Percentiles rank a stretch among this genome's conserved stretches.
phyloP scores from a whole-genome alignment of 2,329 filamentous ascomycete species.

The Corynespora cassiicola region DNA sequence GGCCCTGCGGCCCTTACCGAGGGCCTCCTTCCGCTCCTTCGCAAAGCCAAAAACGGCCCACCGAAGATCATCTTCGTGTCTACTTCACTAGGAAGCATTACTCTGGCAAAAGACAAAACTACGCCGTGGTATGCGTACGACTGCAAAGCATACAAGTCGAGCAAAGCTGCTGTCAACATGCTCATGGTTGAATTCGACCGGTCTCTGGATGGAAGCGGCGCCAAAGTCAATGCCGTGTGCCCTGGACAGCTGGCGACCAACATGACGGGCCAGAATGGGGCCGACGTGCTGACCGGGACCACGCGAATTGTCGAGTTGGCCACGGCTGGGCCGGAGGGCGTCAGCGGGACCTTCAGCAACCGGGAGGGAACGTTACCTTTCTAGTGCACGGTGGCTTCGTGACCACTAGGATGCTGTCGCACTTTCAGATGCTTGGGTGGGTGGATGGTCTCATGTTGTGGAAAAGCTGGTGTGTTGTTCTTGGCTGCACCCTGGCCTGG shows the following conservation, averaged over 20 bases:
- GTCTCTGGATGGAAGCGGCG: slow-evolving; percentile 35
- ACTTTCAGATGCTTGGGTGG: no score
- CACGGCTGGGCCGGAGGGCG: no score
- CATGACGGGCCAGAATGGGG: neutral
- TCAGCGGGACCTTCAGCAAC: no score
- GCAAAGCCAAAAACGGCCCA: slow-evolving; percentile 23
- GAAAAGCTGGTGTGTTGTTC: no score
- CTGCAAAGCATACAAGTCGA: slow-evolving; percentile 46
- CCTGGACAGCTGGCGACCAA: slow-evolving; percentile 46
- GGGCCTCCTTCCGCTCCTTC: slow-evolving; percentile 29
- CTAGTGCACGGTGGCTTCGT: no score
- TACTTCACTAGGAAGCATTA: slow-evolving; percentile 28
- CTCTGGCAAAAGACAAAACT: slow-evolving; percentile 6
- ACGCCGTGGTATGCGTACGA: slow-evolving; percentile 32
- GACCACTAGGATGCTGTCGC: no score
- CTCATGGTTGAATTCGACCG: slow-evolving; percentile 40
- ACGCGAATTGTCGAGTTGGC: slow-evolving; percentile 2
- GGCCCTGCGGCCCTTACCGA: slow-evolving; percentile 34
- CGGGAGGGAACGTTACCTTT: no score
- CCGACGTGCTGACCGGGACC: neutral
- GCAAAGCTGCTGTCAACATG: slow-evolving; percentile 55
- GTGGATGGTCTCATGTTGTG: no score
- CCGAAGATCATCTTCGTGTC: slow-evolving; percentile 34
- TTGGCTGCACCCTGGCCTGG: no score
- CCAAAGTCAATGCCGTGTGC: slow-evolving; percentile 46